A percentile compares a stretch with the other conserved stretches of the same genome.
Conservation (phyloP, 257 asterid genomes). For the Fraxinus quadrangulata region DNA sequence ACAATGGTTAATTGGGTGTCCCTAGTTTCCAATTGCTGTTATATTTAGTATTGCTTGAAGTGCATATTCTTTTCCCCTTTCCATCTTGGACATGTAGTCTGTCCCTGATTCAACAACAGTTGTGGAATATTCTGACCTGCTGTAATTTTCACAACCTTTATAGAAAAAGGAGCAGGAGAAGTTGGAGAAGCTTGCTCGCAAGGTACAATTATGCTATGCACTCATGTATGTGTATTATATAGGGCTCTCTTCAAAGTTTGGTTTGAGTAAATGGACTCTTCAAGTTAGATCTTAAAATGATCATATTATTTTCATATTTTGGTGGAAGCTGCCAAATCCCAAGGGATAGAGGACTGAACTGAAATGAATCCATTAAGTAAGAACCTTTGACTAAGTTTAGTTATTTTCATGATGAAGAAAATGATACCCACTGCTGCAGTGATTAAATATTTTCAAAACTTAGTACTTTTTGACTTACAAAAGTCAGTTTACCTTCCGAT, state of each 20-base stretch:
- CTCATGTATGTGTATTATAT: neutral
- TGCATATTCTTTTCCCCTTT: neutral
- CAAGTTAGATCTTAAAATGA: neutral
- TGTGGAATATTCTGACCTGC: slow-evolving; percentile 21
- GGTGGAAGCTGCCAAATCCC: neutral
- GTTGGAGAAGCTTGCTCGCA: slow-evolving; percentile 86
- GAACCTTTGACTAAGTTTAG: slow-evolving; percentile 6
- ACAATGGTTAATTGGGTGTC: neutral
- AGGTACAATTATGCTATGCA: slow-evolving; percentile 44
- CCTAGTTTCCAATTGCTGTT: neutral
- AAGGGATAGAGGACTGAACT: slow-evolving; percentile 12
- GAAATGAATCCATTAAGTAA: neutral
- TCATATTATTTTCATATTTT: neutral
- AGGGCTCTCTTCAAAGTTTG: neutral
- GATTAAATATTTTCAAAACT: neutral
- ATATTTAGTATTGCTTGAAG: neutral
- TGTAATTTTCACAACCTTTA: slow-evolving; percentile 22
- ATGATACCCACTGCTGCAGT: too few relatives aligned
- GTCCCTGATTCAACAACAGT: neutral
- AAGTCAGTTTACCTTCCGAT: neutral
- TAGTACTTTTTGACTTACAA: neutral
- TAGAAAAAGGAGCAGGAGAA: slow-evolving; percentile 90
- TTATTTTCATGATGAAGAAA: slow-evolving; percentile 12
- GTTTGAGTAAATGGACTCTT: neutral
- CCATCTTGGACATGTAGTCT: slow-evolving; percentile 17